Conservation (phyloP, 106 monocot genomes). For the Iris macrosiphon region DNA sequence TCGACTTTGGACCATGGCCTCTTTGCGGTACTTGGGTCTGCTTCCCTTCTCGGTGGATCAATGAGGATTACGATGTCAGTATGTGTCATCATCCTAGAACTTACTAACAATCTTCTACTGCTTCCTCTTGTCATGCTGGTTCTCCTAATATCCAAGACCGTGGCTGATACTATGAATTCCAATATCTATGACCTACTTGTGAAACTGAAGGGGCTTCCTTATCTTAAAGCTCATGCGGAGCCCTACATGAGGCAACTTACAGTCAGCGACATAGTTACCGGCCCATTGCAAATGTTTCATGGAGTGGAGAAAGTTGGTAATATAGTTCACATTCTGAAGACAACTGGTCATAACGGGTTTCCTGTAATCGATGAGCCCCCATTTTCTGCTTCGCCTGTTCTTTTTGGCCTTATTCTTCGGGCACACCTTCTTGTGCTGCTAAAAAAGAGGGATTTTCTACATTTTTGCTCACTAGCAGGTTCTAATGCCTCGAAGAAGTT, state of each 20-base stretch:
- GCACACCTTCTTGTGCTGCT: conserved; percentile 70
- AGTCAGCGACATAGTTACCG: conserved; percentile 37
- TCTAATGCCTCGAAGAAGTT: conserved; percentile 14
- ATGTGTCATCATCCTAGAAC: conserved; percentile 68
- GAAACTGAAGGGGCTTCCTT: conserved; percentile 53
- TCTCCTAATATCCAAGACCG: conserved; percentile 70
- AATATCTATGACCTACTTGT: conserved; percentile 49
- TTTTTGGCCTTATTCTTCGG: conserved; percentile 63
- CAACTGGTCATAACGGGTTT: conserved; percentile 60
- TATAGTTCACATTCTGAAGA: conserved; percentile 36
- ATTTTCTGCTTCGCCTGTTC: conserved; percentile 27
- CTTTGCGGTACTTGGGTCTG: conserved; percentile 77
- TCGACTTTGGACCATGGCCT: conserved; percentile 77
- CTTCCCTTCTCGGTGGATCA: conserved; percentile 69
- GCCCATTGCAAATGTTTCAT: conserved; percentile 38
- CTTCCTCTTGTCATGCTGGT: conserved; percentile 94
- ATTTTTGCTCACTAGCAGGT: neutral
- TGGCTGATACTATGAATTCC: conserved; percentile 42
- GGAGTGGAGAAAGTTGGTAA: conserved; percentile 47
- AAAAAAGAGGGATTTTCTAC: conserved; percentile 49
- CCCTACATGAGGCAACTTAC: conserved; percentile 38
- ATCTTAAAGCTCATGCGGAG: conserved; percentile 39
- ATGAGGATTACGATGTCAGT: conserved; percentile 88
- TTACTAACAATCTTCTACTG: conserved; percentile 74
- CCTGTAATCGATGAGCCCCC: conserved; percentile 59